Conservation (phyloP, 805 yeast genomes). For the Saccharomycopsis sp. region DNA sequence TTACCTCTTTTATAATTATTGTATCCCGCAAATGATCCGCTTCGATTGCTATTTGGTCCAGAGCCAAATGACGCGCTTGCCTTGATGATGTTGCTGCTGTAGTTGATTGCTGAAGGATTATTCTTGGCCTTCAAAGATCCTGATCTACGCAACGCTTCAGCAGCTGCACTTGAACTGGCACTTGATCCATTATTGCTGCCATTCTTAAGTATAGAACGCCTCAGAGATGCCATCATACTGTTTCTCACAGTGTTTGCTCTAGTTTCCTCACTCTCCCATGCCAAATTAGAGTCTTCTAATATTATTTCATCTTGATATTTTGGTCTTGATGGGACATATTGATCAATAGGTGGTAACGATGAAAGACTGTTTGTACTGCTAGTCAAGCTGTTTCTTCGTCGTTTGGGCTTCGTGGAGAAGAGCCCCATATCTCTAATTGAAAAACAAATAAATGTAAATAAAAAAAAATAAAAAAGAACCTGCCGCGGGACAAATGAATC, state of each 20-base stretch:
- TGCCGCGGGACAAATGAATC: no score
- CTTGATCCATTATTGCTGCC: constrained; percentile 1
- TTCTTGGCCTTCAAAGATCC: constrained; percentile 2
- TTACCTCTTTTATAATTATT: not conserved
- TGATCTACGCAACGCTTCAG: constrained; percentile 20
- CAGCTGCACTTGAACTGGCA: constrained; percentile 21
- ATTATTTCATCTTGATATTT: constrained; percentile 1
- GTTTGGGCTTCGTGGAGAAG: no score
- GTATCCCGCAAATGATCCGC: not conserved
- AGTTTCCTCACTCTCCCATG: constrained; percentile 13
- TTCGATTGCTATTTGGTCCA: not conserved
- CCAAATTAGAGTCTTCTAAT: no score
- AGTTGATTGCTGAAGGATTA: not conserved
- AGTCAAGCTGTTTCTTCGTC: not conserved
- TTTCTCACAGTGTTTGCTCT: constrained; percentile 15
- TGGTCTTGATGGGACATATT: constrained; percentile 10
- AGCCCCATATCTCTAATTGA: no score
- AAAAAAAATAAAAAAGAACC: no score
- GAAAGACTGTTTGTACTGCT: constrained; percentile 6
- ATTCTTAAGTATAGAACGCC: not conserved
- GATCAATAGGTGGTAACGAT: constrained; percentile 20
- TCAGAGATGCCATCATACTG: not conserved
- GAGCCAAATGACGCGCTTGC: not conserved
- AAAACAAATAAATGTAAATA: no score
- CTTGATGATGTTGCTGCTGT: not conserved